Evolutionary conservation across 2,329 filamentous ascomycete species (phyloP), one percentile per base, ranked within the genome.

Genomic region (Cyphellophora attinorum): DNA sequence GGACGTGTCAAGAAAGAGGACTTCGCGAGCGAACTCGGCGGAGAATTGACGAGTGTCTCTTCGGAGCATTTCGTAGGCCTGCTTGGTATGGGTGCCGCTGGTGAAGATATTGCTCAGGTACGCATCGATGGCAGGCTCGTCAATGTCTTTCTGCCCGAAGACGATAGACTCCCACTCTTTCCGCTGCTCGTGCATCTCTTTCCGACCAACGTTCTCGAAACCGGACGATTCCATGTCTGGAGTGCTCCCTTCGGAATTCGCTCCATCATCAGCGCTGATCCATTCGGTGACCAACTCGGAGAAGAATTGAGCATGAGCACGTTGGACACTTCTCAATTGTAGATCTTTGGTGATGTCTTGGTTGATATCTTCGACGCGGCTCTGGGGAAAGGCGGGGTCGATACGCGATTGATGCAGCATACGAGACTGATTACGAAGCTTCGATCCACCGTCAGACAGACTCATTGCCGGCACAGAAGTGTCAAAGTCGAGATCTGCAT

Each of bases 251-350:
- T 39, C 27, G n/a, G 42, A 23, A 11, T 41, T 19, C 8, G 34
- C 31, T 6, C 45, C 47, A 4, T 56, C 48, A 1, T 59, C 52
- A 8, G 55, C 50, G 1, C 58, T 54, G 32, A 76, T 53, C 64
- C 70, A 74, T 43, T 75, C 70, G 0, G 60, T 68, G 10, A 74
- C 66, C 15, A 79, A 51, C 25, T 64, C 52, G 12, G 68, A 67
- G 48, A 76, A 77, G 19, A 79, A 59, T 5, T 62, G 58, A 1
- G 72, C 72, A 47, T 74, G 71, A 12, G 70, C 61, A 44, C 74
- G 67, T 38, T 68, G 72, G 31, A 65, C 59, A n/a, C 62, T 62
- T 43, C 73, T 60, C n/a, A 65, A 57, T 11, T 60, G 50, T 4
- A 78, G 44, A 19, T 66, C 62, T 16, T 60, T 51, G 19, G 62